Base-by-base conservation (phyloP, 129 eudicot genomes). In the Centrapalus pauciflorus region DNA sequence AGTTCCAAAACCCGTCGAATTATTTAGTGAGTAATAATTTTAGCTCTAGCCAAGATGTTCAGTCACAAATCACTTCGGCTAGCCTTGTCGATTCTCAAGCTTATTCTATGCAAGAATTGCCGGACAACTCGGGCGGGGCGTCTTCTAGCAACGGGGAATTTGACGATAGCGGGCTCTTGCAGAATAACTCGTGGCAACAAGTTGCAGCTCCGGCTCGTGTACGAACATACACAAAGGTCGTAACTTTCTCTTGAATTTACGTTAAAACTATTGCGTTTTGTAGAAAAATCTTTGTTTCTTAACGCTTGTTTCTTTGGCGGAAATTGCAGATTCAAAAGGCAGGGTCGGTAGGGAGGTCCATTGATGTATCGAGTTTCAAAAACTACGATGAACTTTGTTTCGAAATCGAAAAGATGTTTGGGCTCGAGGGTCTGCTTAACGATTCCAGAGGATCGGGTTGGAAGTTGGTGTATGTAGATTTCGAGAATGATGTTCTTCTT, bases 321-420 rank as follows among this genome's bases (percentile, higher is more conserved):
- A 33, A 19, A 2, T 33, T 14, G 68, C 87, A 94, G 99, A 87
- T 94, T 69, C 99, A 89, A 48, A 94, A 94, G 81, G 84, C 97
- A 3, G 99, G 99, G 64, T 94, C 99, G 0, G 99, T 94, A 7
- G 99, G 99, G 34, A 85, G 99, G 73, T 94, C 99, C n/a, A 94
- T 94, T 7, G 99, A 89, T 63, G 99, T 94, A 6, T 89, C 99
- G 12, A 73, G 95, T 66, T 94, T 84, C 67, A 86, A 73, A 78
- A 83, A 80, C 64, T 94, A 94, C 26, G 92, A 89, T 40, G 92
- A 94, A 57, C 84, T 94, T 29, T 72, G 93, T 50, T 74, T 75
- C 12, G 99, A 85, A 26, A 94, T 94, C 34, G 99, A 94, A 61
- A 83, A 96, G 61, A 94, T 94, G 99, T 94, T 94, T 74, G 99